Percentiles rank a stretch among this genome's conserved stretches.
phyloP scores from a whole-genome alignment of 345 rosid genomes.

The Cochlearia excelsa region DNA sequence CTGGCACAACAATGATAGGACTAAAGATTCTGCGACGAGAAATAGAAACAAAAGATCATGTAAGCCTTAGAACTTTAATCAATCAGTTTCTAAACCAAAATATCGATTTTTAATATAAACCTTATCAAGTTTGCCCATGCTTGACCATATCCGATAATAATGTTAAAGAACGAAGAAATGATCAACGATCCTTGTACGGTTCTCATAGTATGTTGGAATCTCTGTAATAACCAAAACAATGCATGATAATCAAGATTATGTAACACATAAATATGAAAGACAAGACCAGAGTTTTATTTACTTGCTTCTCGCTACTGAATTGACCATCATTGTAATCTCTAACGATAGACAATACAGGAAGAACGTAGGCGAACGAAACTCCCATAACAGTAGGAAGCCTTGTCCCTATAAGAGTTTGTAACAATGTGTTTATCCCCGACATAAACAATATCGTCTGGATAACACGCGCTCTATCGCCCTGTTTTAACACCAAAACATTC shows the following conservation, averaged over 20 bases:
- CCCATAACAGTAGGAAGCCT: slow-evolving; percentile 98
- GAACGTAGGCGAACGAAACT: slow-evolving; percentile 65
- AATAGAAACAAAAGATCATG: background rate
- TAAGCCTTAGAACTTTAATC: background rate
- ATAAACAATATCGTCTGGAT: slow-evolving; percentile 78
- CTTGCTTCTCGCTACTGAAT: slow-evolving; percentile 58
- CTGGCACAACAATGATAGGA: slow-evolving; percentile 72
- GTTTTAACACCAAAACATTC: slow-evolving; percentile 17
- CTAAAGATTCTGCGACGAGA: slow-evolving; percentile 54
- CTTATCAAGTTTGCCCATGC: slow-evolving; percentile 77
- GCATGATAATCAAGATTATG: background rate
- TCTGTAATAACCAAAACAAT: slow-evolving; percentile 45
- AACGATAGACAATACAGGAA: slow-evolving; percentile 77
- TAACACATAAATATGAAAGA: background rate
- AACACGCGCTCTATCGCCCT: slow-evolving; percentile 91
- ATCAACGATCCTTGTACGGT: slow-evolving; percentile 91
- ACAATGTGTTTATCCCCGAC: slow-evolving; percentile 87
- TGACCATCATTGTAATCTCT: slow-evolving; percentile 56
- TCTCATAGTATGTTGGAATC: slow-evolving; percentile 69
- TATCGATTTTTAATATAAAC: slow-evolving; percentile 27
- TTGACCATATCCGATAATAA: slow-evolving; percentile 67
- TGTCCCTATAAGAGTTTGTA: slow-evolving; percentile 80
- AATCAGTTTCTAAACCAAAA: background rate
- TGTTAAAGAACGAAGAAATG: slow-evolving; percentile 79
- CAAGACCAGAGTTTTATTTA: slow-evolving; percentile 22